Evolutionary conservation across 257 asterid species (phyloP).

Genomic region (Gentiana straminea): DNA sequence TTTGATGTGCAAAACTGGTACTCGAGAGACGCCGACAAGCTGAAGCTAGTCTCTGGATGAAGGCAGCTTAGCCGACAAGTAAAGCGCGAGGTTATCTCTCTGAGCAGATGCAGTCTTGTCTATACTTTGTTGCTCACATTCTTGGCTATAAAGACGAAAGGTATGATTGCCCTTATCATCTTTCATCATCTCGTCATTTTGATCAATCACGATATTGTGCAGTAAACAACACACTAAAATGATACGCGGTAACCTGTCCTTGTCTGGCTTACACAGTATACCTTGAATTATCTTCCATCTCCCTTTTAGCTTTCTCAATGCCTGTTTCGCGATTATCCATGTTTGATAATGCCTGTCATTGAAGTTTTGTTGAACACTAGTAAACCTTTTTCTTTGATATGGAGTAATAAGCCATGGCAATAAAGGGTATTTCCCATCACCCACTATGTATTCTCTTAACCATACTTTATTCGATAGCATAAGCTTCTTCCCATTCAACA

Average conservation of each 20-base stretch:
- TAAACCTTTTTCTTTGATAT: constrained; percentile 6
- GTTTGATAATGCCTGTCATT: constrained; percentile 13
- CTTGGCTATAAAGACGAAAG: constrained; percentile 11
- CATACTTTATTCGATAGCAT: constrained; percentile 11
- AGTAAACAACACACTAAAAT: constrained; percentile 14
- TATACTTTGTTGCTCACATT: constrained; percentile 7
- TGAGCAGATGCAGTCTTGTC: constrained; percentile 6
- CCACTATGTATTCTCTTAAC: constrained; percentile 15
- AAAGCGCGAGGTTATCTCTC: constrained; percentile 23
- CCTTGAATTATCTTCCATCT: constrained; percentile 19
- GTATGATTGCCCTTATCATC: background rate
- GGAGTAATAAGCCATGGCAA: constrained; percentile 24
- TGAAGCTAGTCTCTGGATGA: too few species aligned
- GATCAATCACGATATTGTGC: constrained; percentile 22
- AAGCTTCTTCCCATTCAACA: constrained; percentile 4
- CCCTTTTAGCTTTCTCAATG: constrained; percentile 17
- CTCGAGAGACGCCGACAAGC: too few species aligned
- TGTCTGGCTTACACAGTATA: constrained; percentile 17
- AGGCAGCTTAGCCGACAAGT: constrained; percentile 8
- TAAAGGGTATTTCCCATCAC: constrained; percentile 17
- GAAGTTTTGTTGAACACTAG: constrained; percentile 8
- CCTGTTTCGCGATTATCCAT: constrained; percentile 13
- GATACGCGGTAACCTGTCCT: constrained; percentile 12
- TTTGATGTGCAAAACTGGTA: too few species aligned
- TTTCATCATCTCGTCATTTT: constrained; percentile 8